Evolutionary conservation across 164 flowering plant species (phyloP), one percentile per base, ranked within the genome.

Genomic region (Piper betle): DNA sequence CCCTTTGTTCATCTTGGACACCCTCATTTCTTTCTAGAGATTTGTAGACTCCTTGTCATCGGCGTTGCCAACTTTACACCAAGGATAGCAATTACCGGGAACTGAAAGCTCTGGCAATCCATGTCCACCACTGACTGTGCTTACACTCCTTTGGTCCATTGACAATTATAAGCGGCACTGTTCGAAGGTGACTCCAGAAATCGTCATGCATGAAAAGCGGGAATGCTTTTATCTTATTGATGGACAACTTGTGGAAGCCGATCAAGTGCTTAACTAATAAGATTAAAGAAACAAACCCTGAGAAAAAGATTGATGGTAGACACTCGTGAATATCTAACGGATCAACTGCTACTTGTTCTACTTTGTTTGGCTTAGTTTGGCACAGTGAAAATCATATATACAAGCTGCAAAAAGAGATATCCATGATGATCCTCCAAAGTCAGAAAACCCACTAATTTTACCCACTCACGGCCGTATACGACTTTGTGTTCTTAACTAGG

Each of bases 131-230:
- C 59, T 71, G 12, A 74, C 77, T 73, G 73, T 71, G 68, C 48
- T 41, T 25, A 58, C 71, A 70, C 73, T 71, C 68, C 69, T 74
- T 69, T 71, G 73, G 69, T 64, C 63, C 40, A 72, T 59, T 74
- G 78, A 63, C 71, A 66, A 18, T 57, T 53, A 42, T 42, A 58
- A n/a, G 46, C 17, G 61, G 17, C 61, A 46, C 25, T 64, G 50
- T 63, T 57, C 61, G 46, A 25, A 25, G 33, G 42, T 12, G 37
- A 37, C 37, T 57, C 12, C 57, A 25, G 33, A 25, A 25, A 25
- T 25, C 2, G 33, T 25, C 33, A 25, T 25, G 33, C 33, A 25
- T 25, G 33, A 25, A 25, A 25, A 25, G 33, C 33, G 33, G 33
- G 33, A 25, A 25, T 2, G 33, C 33, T 25, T 25, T 25, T 25